Conservation (phyloP, 495 filamentous ascomycete species). For the Pseudotulostoma volvatum region DNA sequence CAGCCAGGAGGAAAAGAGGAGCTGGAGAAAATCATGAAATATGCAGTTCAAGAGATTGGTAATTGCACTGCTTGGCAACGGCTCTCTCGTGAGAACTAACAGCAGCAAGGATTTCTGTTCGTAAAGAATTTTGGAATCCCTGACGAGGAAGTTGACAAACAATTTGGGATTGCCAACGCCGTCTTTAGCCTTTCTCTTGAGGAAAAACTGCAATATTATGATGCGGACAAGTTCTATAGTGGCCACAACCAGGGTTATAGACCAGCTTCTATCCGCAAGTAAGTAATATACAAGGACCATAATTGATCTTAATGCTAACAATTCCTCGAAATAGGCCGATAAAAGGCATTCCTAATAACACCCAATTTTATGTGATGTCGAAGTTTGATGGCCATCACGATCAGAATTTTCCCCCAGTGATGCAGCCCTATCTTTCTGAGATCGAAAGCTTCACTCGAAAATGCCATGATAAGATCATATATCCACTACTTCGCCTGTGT, state of each 20-base stretch:
- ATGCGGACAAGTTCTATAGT: constrained; percentile 27
- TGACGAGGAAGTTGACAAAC: constrained; percentile 38
- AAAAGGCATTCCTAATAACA: constrained; percentile 31
- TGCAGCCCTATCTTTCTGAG: constrained; percentile 19
- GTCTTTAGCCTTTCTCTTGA: constrained; percentile 38
- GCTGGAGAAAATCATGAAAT: constrained; percentile 31
- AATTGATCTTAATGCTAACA: background rate
- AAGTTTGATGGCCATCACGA: constrained; percentile 20
- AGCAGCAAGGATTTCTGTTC: constrained; percentile 31
- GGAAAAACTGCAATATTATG: constrained; percentile 37
- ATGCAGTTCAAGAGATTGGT: constrained; percentile 26
- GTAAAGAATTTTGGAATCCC: constrained; percentile 37
- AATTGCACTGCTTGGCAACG: background rate
- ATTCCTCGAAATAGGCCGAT: constrained; percentile 10
- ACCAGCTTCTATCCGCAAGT: background rate
- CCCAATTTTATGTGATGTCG: constrained; percentile 31
- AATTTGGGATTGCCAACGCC: constrained; percentile 38
- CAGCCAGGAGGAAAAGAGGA: constrained; percentile 33
- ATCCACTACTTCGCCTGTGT: constrained; percentile 34
- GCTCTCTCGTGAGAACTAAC: background rate
- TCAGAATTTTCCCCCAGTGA: constrained; percentile 28
- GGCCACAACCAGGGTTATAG: constrained; percentile 28
- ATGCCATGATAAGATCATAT: constrained; percentile 32
- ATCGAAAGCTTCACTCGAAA: constrained; percentile 33
- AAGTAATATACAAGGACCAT: constrained; percentile 10